phyloP scores from a whole-genome alignment of 2,329 filamentous ascomycete genomes.

The Diaporthe aspalathi region DNA sequence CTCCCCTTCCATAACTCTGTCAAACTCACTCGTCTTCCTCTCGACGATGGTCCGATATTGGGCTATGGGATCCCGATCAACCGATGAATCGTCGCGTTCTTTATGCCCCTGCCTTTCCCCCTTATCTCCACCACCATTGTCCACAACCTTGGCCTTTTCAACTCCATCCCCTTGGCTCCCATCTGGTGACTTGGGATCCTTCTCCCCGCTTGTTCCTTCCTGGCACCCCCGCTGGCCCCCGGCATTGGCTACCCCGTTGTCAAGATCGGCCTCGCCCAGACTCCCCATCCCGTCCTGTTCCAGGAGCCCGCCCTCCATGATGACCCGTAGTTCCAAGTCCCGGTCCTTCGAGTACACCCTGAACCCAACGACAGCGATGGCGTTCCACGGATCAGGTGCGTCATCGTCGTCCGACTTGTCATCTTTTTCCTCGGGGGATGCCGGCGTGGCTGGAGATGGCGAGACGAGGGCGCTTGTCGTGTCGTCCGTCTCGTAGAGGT shows the following conservation, averaged over 20 bases:
- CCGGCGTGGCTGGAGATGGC: constrained; percentile 50
- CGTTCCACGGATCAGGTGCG: constrained; percentile 69
- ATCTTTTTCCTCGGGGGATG: constrained; percentile 47
- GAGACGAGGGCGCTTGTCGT: constrained; percentile 63
- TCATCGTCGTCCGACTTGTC: constrained; percentile 67
- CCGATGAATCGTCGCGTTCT: constrained; percentile 27
- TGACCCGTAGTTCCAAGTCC: constrained; percentile 63
- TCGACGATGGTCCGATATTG: constrained; percentile 43
- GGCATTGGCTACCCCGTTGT: constrained; percentile 68
- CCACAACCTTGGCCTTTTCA: neutral
- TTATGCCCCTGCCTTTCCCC: neutral
- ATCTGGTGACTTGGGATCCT: neutral
- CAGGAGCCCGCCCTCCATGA: constrained; percentile 66
- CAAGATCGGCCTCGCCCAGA: constrained; percentile 66
- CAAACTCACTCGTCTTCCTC: constrained; percentile 37
- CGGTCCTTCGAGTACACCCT: constrained; percentile 70
- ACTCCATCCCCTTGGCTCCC: neutral
- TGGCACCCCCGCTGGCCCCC: constrained; percentile 56
- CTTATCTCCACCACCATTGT: neutral
- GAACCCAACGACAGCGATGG: constrained; percentile 70
- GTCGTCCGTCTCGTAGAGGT: constrained; percentile 69
- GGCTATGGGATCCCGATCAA: constrained; percentile 39
- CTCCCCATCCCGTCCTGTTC: constrained; percentile 67
- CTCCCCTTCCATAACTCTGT: constrained; percentile 27
- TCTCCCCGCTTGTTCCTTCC: constrained; percentile 17